Percentiles rank a stretch among this genome's conserved stretches.
phyloP scores from a whole-genome alignment of 352 stramenopile species.

The Pythium insidiosum region DNA sequence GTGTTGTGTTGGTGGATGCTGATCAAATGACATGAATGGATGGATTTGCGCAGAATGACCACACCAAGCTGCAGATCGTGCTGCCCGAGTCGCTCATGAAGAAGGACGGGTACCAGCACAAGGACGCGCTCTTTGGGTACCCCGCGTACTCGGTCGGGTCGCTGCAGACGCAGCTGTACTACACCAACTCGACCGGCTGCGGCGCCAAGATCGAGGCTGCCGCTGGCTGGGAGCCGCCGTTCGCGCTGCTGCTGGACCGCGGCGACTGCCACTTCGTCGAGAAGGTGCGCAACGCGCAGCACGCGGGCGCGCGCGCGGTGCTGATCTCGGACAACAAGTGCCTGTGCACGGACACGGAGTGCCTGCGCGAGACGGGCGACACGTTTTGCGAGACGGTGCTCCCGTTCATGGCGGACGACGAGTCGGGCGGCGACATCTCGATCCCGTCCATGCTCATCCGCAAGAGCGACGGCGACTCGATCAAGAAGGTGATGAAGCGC shows the following conservation, averaged over 20 bases:
- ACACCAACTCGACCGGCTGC: conserved; percentile 71
- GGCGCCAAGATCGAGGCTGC: conserved; percentile 78
- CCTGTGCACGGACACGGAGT: conserved; percentile 86
- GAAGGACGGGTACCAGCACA: conserved; percentile 93
- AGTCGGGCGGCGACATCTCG: conserved; percentile 93
- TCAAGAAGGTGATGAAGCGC: conserved; percentile 87
- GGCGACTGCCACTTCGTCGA: conserved; percentile 95
- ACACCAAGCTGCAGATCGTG: conserved; percentile 87
- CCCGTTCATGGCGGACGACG: conserved; percentile 91
- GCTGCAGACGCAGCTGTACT: conserved; percentile 87
- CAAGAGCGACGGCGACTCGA: conserved; percentile 91
- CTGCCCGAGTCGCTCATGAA: conserved; percentile 86
- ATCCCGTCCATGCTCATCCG: conserved; percentile 95
- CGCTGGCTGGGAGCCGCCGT: conserved; percentile 86
- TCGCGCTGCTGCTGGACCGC: conserved; percentile 94
- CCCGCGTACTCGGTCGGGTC: conserved; percentile 88
- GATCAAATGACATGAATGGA: too few relatives aligned
- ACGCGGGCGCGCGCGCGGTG: conserved; percentile 88
- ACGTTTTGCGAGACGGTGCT: conserved; percentile 86
- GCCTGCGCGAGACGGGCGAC: conserved; percentile 56
- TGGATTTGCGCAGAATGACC: conserved; percentile 52
- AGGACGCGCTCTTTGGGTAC: conserved; percentile 95
- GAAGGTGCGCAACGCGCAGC: conserved; percentile 92
- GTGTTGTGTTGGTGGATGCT: conserved; percentile 1
- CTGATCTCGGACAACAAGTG: conserved; percentile 97